These are phyloP conservation scores for Dillenia suffruticosa DNA, from an alignment of 164 flowering plant species.

Conservation along the genomic window DNA sequence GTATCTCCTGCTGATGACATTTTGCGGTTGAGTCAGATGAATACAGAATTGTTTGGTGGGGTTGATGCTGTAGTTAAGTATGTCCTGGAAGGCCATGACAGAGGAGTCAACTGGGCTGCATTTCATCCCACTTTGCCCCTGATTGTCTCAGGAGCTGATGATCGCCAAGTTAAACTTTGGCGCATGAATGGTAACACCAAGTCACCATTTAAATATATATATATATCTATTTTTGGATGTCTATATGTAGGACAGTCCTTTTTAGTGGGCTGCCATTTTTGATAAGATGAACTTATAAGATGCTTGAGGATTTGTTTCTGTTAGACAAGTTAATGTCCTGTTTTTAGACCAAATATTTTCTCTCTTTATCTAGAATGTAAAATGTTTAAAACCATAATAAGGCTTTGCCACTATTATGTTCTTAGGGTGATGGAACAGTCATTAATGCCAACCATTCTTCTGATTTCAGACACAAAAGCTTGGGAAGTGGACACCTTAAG, in stretches of 20 bases:
- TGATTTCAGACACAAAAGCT: constrained; percentile 81
- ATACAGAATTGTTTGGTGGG: constrained; percentile 88
- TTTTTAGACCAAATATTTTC: too few relatives aligned
- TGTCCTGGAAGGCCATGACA: constrained; percentile 83
- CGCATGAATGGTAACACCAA: constrained; percentile 80
- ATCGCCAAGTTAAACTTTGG: constrained; percentile 95
- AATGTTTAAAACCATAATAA: too few relatives aligned
- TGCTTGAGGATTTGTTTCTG: too few relatives aligned
- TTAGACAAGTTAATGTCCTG: too few relatives aligned
- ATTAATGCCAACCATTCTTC: constrained; percentile 1
- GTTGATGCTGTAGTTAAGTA: constrained; percentile 93
- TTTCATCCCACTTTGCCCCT: constrained; percentile 88
- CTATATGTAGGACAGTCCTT: too few relatives aligned
- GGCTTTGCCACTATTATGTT: not conserved
- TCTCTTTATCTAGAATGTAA: too few relatives aligned
- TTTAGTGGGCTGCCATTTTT: too few relatives aligned
- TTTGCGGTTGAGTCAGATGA: constrained; percentile 81
- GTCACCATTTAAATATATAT: not conserved
- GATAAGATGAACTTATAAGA: too few relatives aligned
- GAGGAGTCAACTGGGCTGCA: constrained; percentile 95
- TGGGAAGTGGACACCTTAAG: constrained; percentile 92
- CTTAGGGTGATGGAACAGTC: not conserved
- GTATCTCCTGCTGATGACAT: constrained; percentile 88
- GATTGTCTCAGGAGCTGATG: constrained; percentile 89
- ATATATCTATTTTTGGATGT: not conserved